Evolutionary conservation across 1,139 yeast species (phyloP).

Genomic region (Torulaspora pretoriensis): DNA sequence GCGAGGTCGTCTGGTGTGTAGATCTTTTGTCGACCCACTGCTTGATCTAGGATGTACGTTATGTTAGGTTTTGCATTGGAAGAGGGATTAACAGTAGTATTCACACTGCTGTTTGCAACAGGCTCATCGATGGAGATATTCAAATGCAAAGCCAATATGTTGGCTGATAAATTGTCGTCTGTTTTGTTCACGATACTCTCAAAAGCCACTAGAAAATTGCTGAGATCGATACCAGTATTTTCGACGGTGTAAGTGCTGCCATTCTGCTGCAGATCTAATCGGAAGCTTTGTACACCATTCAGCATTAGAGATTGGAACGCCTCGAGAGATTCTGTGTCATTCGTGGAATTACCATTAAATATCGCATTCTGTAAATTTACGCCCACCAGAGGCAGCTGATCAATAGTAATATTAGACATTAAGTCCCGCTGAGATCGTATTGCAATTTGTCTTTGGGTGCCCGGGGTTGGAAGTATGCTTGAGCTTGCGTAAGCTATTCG

Average conservation of each 20-base stretch:
- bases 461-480: conserved; percentile 17
- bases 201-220: conserved; percentile 40
- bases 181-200: conserved; percentile 44
- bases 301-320: conserved; percentile 42
- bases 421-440: conserved; percentile 68
- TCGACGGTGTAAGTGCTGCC: conserved; percentile 53
- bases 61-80: conserved; percentile 12
- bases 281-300: conserved; percentile 50
- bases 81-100: conserved; percentile 8
- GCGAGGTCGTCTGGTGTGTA: conserved; percentile 38
- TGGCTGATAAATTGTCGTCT: conserved; percentile 54
- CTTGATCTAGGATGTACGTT: conserved; percentile 18
- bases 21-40: conserved; percentile 22
- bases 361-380: conserved; percentile 49
- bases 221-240: conserved; percentile 44
- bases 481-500: conserved; percentile 1
- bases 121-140: conserved; percentile 25
- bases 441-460: conserved; percentile 39
- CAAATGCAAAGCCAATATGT: conserved; percentile 51
- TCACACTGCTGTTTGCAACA: conserved; percentile 20
- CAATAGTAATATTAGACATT: conserved; percentile 50
- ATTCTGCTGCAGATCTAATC: conserved; percentile 67
- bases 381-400: conserved; percentile 56
- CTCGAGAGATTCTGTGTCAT: conserved; percentile 43
- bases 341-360: conserved; percentile 48